Evolutionary conservation across 768 basidiomycete species (phyloP), one percentile per base, ranked within the genome.

Genomic region (Calocera viscosa): DNA sequence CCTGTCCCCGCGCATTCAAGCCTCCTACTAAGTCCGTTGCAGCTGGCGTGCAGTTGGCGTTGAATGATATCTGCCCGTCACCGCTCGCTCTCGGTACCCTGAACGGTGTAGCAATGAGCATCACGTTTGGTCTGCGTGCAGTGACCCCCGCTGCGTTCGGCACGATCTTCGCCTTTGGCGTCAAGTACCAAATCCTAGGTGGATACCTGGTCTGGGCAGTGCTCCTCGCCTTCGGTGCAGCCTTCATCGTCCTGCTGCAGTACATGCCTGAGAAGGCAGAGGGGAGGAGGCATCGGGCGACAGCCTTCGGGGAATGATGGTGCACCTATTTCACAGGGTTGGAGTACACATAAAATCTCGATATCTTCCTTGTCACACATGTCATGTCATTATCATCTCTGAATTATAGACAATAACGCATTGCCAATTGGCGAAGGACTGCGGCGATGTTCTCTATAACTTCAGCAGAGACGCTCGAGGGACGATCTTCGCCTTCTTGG

Each of bases 11-110:
- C 2, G 19, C 39, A 26, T 33, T 14, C 16, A 14, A 34, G 10
- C 14, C 40, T 24, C 24, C 0, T 28, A 33, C 38, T 47, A 26
- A 41, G 14, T 22, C 2, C 39, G 19, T 65, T 28, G 17, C 65
- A 66, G 66, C 66, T 11, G 66, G 49, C 22, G 49, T 66, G 7
- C 66, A 66, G 33, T 49, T 66, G 33, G 66, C 66, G 24, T 49
- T 66, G 7, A 66, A 66, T 49, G 66, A 66, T 35, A 39, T 63
- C 30, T 60, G 39, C 32, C 66, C 66, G 5, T 38, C 66, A 7
- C 66, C 66, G 19, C 66, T 60, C 2, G 66, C 66, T 12, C 49
- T 66, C 26, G 66, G 66, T 2, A 66, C 66, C 0, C 66, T 66
- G 2, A 66, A 66, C 66, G 66, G 66, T 32, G 32, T 66, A 34